Evolutionary conservation across 2,329 filamentous ascomycete genomes (phyloP).

Genomic region (Fusarium secorum): DNA sequence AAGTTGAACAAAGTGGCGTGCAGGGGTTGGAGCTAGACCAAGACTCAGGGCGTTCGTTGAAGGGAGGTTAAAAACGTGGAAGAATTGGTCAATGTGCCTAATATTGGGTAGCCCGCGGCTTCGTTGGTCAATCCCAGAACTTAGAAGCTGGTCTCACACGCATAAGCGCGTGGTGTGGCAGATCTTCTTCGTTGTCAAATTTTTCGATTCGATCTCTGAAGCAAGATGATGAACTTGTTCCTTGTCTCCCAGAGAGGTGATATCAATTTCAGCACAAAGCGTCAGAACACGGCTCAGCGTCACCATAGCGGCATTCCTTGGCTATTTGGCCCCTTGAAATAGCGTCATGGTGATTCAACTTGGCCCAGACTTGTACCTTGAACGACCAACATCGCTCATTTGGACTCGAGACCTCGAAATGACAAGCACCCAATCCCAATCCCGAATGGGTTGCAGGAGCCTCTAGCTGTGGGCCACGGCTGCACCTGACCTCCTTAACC

Average conservation of each 20-base stretch:
- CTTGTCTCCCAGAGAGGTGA: not conserved
- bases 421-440: slow-evolving; percentile 26
- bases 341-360: slow-evolving; percentile 40
- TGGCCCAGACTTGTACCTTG: not conserved
- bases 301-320: not conserved
- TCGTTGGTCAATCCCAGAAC: slow-evolving; percentile 24
- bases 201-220: slow-evolving; percentile 20
- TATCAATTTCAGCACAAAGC: slow-evolving; percentile 18
- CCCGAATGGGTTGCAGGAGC: slow-evolving; percentile 38
- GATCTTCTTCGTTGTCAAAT: slow-evolving; percentile 15
- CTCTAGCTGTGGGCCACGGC: slow-evolving; percentile 36
- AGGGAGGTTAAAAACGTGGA: slow-evolving; percentile 40
- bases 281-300: not conserved
- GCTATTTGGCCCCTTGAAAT: not conserved
- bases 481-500: slow-evolving; percentile 40
- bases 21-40: slow-evolving; percentile 30
- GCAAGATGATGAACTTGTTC: not conserved
- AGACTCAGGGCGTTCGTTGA: slow-evolving; percentile 19
- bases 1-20: slow-evolving; percentile 31
- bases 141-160: slow-evolving; percentile 26
- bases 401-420: slow-evolving; percentile 15
- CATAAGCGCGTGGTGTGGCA: slow-evolving; percentile 29
- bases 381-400: slow-evolving; percentile 29
- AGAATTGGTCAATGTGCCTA: slow-evolving; percentile 15
- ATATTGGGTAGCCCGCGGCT: slow-evolving; percentile 4